A percentile compares a stretch with the other conserved stretches of the same genome.
Evolutionary conservation across 768 basidiomycete species (phyloP).

Genomic region (Boletus huronensis): DNA sequence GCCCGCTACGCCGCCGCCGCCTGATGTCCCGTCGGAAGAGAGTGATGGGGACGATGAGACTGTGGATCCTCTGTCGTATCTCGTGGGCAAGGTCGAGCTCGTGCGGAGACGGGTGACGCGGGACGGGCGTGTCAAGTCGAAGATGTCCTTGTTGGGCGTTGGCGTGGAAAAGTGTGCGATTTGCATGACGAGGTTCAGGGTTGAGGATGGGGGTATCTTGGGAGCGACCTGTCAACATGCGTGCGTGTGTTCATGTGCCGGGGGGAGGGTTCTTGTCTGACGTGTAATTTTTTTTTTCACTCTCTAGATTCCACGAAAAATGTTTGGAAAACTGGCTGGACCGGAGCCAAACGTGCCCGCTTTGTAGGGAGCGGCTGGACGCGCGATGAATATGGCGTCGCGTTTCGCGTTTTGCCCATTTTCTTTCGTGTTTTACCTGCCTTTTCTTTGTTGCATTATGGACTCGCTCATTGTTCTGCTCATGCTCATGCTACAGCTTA

Average conservation of each 20-base stretch:
- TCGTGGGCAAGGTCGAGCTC: slow-evolving; percentile 50
- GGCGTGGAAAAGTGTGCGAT: slow-evolving; percentile 69
- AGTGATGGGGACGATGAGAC: not conserved
- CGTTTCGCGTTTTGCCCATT: not conserved
- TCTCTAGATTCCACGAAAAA: slow-evolving; percentile 55
- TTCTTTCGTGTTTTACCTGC: not conserved
- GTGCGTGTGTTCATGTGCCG: slow-evolving; percentile 27
- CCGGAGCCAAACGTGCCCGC: slow-evolving; percentile 58
- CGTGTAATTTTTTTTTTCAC: not conserved
- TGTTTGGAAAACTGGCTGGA: slow-evolving; percentile 64
- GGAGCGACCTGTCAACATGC: slow-evolving; percentile 60
- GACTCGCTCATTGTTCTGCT: slow-evolving; percentile 9
- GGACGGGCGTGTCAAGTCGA: slow-evolving; percentile 70
- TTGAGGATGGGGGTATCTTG: slow-evolving; percentile 52
- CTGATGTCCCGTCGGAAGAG: slow-evolving; percentile 2
- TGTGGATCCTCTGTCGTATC: slow-evolving; percentile 16
- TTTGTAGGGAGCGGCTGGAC: slow-evolving; percentile 52
- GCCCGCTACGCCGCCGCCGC: slow-evolving; percentile 36
- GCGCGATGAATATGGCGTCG: slow-evolving; percentile 15
- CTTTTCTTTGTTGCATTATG: slow-evolving; percentile 11
- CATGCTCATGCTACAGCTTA: slow-evolving; percentile 13
- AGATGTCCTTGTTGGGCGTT: slow-evolving; percentile 59
- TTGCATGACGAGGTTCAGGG: slow-evolving; percentile 68
- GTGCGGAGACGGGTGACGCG: slow-evolving; percentile 54
- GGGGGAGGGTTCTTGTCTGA: not conserved